phyloP scores from a whole-genome alignment of 441 rosid genomes.

The Corymbia citriodora region DNA sequence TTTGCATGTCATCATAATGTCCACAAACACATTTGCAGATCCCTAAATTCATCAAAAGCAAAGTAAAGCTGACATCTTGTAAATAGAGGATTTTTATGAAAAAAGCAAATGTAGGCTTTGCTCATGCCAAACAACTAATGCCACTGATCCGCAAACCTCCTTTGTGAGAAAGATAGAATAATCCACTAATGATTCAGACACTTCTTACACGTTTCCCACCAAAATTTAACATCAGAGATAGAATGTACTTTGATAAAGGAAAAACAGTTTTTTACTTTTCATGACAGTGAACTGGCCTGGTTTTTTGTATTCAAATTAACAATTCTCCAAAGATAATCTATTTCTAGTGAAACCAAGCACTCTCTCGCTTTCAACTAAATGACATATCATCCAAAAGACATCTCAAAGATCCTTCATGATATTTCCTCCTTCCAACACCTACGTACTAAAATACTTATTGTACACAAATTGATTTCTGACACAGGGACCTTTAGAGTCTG shows the following conservation, averaged over 20 bases:
- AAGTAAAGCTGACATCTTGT: background rate
- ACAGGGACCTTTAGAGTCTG: background rate
- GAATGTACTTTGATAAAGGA: background rate
- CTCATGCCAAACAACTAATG: background rate
- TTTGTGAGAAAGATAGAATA: background rate
- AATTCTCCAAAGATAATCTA: background rate
- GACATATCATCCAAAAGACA: background rate
- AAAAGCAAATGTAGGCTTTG: background rate
- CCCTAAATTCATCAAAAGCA: background rate
- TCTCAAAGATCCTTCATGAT: background rate
- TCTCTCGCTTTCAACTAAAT: background rate
- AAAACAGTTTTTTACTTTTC: background rate
- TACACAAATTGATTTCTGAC: rapidly evolving
- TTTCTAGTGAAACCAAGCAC: background rate
- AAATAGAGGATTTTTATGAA: background rate
- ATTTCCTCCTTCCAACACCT: background rate
- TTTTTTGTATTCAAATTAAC: background rate
- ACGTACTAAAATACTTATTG: background rate
- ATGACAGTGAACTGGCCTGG: background rate
- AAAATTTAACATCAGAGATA: background rate
- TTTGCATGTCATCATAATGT: background rate
- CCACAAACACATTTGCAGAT: background rate
- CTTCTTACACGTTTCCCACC: background rate
- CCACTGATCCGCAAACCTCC: background rate
- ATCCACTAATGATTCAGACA: background rate